Base-by-base conservation (phyloP, 129 eudicot species). In the Arctium minus region DNA sequence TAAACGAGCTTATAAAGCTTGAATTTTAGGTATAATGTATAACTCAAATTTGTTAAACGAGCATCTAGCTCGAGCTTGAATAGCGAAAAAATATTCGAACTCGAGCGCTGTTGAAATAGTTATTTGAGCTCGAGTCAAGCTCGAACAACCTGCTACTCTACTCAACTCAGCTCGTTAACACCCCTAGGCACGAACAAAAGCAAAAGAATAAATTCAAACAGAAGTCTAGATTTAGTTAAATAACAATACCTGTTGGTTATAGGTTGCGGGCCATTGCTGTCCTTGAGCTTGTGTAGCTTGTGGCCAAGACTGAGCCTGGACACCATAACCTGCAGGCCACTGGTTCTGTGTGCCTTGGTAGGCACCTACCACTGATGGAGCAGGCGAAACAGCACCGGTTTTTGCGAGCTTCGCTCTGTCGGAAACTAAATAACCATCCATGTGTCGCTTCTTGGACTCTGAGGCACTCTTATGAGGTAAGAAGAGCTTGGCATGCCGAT, bases 321-420 rank as follows among this genome's bases (percentile, higher is more conserved):
- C 88, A 77, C 90, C 94, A 85, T 96, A 96, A 80, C 97, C 94
- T 7, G 98, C 92, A 12, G 94, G 76, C 97, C 95, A 96, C 80
- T 93, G 99, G 84, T 79, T 90, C 80, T 93, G 97, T 38, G 92
- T 79, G 35, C 82, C 88, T 38, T 88, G 97, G 76, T 92, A 92
- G 60, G 92, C 89, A 74, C 93, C 92, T 69, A 73, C 64, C n/a
- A 84, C 93, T 36, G 97, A 81, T 13, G 97, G 86, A 68, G 90
- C 86, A 32, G 97, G 85, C 37, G 94, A 70, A 44, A 88, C 69
- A 71, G 76, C 82, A 67, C 85, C 87, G 4, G 92, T 86, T 89
- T 92, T 96, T 18, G 97, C 99, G 56, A 96, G 86, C 82, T 93
- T 93, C 50, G 94, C 77, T 88, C 90, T 93, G 73, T 96, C 99